phyloP scores from a whole-genome alignment of 2,329 filamentous ascomycete genomes.

The Colletotrichum navitas region DNA sequence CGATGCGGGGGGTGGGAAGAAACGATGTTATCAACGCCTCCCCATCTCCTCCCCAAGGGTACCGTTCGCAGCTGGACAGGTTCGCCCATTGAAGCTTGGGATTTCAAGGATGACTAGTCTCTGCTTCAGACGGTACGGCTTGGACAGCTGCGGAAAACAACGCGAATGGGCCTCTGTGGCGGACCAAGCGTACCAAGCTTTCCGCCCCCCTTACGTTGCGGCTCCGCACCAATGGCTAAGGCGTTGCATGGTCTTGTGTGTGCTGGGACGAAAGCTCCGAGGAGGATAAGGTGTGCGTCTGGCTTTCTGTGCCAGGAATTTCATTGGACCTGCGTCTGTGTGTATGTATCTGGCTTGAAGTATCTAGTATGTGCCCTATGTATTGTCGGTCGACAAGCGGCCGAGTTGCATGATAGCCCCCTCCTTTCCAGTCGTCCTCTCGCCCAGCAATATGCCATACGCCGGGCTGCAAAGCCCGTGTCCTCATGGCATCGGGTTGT shows the following conservation, averaged over 20 bases:
- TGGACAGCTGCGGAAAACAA: neutral
- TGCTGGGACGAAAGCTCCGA: slow-evolving; percentile 15
- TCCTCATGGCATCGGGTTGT: neutral
- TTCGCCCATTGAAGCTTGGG: slow-evolving; percentile 14
- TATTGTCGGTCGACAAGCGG: neutral
- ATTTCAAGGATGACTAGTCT: slow-evolving; percentile 35
- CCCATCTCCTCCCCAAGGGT: neutral
- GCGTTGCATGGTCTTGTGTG: slow-evolving; percentile 1
- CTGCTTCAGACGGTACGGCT: slow-evolving; percentile 16
- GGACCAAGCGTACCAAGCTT: slow-evolving; percentile 11
- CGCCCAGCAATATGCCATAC: neutral
- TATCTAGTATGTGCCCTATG: neutral
- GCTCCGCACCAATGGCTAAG: neutral
- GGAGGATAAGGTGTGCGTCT: neutral
- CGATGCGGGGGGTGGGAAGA: neutral
- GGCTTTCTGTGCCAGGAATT: neutral
- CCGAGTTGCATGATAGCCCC: neutral
- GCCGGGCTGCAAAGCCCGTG: slow-evolving; percentile 4
- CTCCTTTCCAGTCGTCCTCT: neutral
- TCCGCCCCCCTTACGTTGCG: neutral
- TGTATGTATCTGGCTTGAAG: slow-evolving; percentile 2
- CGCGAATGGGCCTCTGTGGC: slow-evolving; percentile 8
- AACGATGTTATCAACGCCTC: slow-evolving; percentile 31
- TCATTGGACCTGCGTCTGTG: slow-evolving; percentile 5
- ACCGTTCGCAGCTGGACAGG: slow-evolving; percentile 19